Evolutionary conservation across 164 flowering plant species (phyloP).

Genomic region (Sextonia rubra): DNA sequence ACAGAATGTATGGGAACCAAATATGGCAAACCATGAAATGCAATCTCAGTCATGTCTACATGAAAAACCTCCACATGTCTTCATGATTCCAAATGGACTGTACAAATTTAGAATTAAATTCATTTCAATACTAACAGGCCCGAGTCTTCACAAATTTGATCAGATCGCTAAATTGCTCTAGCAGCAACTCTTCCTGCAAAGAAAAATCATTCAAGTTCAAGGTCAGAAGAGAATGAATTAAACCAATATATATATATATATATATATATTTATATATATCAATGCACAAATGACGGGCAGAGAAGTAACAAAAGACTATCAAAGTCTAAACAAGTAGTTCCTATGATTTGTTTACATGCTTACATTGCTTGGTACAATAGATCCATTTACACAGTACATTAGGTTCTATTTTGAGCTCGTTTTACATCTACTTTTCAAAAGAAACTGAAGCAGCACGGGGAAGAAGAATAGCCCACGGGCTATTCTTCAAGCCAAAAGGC

Average conservation of each 20-base stretch:
- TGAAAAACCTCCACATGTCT: not conserved
- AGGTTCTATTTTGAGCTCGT: too few relatives aligned
- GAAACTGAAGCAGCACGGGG: too few relatives aligned
- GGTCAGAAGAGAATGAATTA: not conserved
- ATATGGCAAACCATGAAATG: not conserved
- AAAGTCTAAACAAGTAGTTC: too few relatives aligned
- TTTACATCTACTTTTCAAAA: too few relatives aligned
- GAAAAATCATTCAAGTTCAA: conserved; percentile 5
- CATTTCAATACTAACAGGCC: conserved; percentile 58
- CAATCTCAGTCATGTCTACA: not conserved
- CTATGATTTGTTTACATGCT: not conserved
- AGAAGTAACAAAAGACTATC: not conserved
- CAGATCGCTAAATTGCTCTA: conserved; percentile 85
- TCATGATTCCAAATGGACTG: not conserved
- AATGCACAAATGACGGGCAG: not conserved
- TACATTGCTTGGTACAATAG: not conserved
- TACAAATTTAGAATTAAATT: not conserved
- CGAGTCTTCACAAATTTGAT: conserved; percentile 88
- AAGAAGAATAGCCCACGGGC: too few relatives aligned
- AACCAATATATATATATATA: too few relatives aligned
- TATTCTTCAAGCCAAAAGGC: too few relatives aligned
- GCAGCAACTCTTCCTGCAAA: conserved; percentile 82
- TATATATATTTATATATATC: too few relatives aligned
- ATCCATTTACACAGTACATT: not conserved
- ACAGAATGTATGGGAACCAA: not conserved